phyloP scores from a whole-genome alignment of 352 stramenopile genomes.

The Phytopythium boreale region DNA sequence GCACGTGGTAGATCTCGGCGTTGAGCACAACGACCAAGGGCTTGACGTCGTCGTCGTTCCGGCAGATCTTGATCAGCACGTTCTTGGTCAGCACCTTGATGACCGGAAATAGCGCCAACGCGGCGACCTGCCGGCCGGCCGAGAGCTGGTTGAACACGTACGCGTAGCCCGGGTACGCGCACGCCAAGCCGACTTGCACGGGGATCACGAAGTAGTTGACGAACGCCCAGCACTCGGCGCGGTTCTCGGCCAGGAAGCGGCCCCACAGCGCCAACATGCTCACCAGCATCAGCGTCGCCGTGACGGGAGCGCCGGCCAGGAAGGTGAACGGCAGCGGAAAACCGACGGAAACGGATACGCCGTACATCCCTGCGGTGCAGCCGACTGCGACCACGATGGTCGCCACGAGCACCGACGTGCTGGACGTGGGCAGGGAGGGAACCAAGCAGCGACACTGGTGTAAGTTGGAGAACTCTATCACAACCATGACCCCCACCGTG shows the following conservation, averaged over 20 bases:
- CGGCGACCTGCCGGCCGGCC: conserved; percentile 3
- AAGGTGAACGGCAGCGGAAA: too few relatives aligned
- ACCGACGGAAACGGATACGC: too few relatives aligned
- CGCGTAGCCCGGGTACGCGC: conserved; percentile 23
- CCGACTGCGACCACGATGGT: too few relatives aligned
- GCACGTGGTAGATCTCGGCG: conserved; percentile 18
- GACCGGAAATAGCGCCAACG: conserved; percentile 14
- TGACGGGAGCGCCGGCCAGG: too few relatives aligned
- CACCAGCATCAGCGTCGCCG: too few relatives aligned
- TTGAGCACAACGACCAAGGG: conserved; percentile 24
- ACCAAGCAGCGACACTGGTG: too few relatives aligned
- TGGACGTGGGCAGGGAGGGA: too few relatives aligned
- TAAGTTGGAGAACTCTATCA: too few relatives aligned
- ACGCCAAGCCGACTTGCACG: not conserved
- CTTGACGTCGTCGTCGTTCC: conserved; percentile 16
- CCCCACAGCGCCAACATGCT: not conserved
- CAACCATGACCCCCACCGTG: too few relatives aligned
- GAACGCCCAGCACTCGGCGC: conserved; percentile 10
- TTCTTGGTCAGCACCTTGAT: conserved; percentile 27
- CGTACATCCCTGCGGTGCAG: too few relatives aligned
- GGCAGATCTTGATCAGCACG: conserved; percentile 15
- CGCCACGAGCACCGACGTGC: too few relatives aligned
- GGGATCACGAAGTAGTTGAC: not conserved
- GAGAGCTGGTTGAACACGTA: conserved; percentile 12
- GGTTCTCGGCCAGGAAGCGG: conserved; percentile 16